Conservation (phyloP, 1,284 basidiomycete genomes). For the Pyrrhoderma lamaoense region DNA sequence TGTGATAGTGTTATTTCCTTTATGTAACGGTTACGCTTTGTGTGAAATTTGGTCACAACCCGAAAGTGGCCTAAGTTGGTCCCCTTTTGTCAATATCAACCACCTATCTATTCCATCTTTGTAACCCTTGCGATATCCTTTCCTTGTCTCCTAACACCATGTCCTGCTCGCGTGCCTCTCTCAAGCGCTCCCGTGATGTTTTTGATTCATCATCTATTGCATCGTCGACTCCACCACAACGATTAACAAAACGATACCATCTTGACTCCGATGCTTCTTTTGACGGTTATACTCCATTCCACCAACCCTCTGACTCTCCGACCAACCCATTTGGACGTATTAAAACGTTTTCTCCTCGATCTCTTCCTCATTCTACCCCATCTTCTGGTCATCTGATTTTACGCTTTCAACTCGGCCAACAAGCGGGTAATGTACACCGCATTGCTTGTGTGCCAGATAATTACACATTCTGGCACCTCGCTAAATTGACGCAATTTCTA, state of each 20-base stretch:
- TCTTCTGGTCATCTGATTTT: conserved; percentile 52
- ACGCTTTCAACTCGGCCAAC: conserved; percentile 47
- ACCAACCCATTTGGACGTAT: conserved; percentile 33
- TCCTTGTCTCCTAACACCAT: not conserved
- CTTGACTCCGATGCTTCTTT: conserved; percentile 16
- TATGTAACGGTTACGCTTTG: no score
- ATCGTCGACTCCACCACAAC: conserved; percentile 25
- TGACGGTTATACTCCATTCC: conserved; percentile 4
- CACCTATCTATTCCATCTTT: not conserved
- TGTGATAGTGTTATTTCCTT: conserved; percentile 6
- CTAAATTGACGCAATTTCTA: conserved; percentile 53
- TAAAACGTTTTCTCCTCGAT: conserved; percentile 28
- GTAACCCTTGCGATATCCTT: not conserved
- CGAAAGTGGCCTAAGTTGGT: not conserved
- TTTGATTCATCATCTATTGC: conserved; percentile 15
- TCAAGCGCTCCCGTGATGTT: conserved; percentile 24
- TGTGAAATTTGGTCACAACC: not conserved
- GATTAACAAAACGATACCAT: conserved; percentile 19
- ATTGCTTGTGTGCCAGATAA: conserved; percentile 61
- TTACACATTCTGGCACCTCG: conserved; percentile 62
- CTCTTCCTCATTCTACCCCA: conserved; percentile 38
- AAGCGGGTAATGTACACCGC: conserved; percentile 46
- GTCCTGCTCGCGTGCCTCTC: conserved; percentile 4
- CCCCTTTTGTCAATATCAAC: not conserved
- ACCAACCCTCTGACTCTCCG: conserved; percentile 33